Evolutionary conservation across 768 basidiomycete genomes (phyloP).

Genomic region (Strobilomyces confusus): DNA sequence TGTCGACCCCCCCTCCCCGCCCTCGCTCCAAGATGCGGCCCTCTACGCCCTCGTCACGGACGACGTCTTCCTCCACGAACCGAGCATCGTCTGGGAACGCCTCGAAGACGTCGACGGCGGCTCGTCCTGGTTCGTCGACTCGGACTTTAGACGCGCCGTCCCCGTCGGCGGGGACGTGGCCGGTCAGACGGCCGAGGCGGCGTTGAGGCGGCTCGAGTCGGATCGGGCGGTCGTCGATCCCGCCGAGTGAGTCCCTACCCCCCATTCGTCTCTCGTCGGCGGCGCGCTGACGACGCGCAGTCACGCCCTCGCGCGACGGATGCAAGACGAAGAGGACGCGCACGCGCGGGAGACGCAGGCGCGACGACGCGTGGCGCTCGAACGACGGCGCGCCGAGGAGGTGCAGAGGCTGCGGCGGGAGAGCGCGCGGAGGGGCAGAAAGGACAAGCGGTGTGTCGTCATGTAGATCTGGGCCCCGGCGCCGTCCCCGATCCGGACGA

Average conservation of each 20-base stretch:
- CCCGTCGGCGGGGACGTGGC: slow-evolving; percentile 82
- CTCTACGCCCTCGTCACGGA: slow-evolving; percentile 87
- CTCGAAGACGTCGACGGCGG: slow-evolving; percentile 85
- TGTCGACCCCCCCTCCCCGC: neutral
- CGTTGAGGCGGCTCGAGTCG: slow-evolving; percentile 47
- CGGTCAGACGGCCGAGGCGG: slow-evolving; percentile 63
- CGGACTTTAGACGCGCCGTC: slow-evolving; percentile 55
- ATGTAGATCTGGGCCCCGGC: neutral
- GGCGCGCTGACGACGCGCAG: neutral
- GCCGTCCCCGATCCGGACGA: no score
- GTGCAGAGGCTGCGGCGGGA: slow-evolving; percentile 17
- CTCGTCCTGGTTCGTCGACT: slow-evolving; percentile 74
- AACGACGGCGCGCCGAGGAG: slow-evolving; percentile 14
- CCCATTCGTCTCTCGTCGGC: neutral
- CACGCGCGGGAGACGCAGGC: slow-evolving; percentile 39
- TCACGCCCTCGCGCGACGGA: slow-evolving; percentile 62
- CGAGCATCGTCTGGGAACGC: slow-evolving; percentile 85
- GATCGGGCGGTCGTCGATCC: slow-evolving; percentile 43
- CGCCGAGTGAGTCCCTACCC: slow-evolving; percentile 51
- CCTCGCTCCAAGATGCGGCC: slow-evolving; percentile 33
- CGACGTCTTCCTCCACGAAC: slow-evolving; percentile 71
- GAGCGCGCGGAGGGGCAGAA: slow-evolving; percentile 33
- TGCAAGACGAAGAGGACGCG: slow-evolving; percentile 80
- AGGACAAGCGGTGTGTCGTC: slow-evolving; percentile 50
- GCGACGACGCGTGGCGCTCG: slow-evolving; percentile 30